Conservation (phyloP, 2,329 filamentous ascomycete genomes). For the Aspergillus unguis region DNA sequence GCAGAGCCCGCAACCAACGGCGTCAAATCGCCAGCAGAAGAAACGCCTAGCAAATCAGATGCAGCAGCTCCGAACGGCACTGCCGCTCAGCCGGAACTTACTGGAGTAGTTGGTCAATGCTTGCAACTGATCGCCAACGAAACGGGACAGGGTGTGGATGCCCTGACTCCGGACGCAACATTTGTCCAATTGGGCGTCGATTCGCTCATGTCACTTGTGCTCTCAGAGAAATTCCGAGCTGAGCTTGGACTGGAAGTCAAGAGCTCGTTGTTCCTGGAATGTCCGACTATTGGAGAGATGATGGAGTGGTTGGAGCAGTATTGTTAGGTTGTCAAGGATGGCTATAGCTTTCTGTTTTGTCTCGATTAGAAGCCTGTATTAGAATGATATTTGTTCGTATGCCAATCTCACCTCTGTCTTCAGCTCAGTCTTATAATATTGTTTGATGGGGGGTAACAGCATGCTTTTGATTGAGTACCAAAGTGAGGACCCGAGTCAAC, state of each 20-base stretch:
- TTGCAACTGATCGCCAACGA: conserved; percentile 29
- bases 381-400: background rate
- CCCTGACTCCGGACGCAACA: conserved; percentile 22
- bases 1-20: background rate
- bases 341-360: background rate
- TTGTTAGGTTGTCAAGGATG: background rate
- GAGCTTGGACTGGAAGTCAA: conserved; percentile 31
- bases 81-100: background rate
- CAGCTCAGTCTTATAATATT: too few species aligned
- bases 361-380: background rate
- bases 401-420: background rate
- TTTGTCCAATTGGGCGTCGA: conserved; percentile 37
- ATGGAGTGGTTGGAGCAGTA: conserved; percentile 16
- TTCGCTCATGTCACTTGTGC: conserved; percentile 35
- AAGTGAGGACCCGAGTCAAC: too few species aligned
- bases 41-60: background rate
- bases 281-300: conserved; percentile 21
- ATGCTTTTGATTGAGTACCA: too few species aligned
- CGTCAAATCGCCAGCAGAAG: background rate
- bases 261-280: conserved; percentile 25
- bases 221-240: conserved; percentile 31
- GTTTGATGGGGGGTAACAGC: too few species aligned
- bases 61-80: conserved; percentile 1
- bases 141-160: conserved; percentile 21
- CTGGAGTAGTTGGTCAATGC: conserved; percentile 14